Percentiles rank a stretch among this genome's conserved stretches.
phyloP scores from a whole-genome alignment of 306 rosid species.

The Trichosanthes cucumerina region DNA sequence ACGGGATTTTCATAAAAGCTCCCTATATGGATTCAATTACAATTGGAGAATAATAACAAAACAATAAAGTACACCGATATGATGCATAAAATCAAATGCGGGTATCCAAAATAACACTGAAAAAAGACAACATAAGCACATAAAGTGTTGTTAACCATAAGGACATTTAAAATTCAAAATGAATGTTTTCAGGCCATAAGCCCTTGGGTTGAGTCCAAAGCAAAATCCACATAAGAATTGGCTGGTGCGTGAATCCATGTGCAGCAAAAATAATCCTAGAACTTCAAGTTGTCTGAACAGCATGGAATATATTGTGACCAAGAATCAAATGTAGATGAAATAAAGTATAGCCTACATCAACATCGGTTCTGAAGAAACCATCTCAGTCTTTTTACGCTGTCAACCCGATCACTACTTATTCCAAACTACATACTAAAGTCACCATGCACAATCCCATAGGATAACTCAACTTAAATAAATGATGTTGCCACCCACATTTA shows the following conservation, averaged over 20 bases:
- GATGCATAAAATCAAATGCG: neutral
- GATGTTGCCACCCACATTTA: slow-evolving; percentile 21
- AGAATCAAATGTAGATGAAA: neutral
- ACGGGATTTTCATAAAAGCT: neutral
- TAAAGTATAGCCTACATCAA: slow-evolving; percentile 2
- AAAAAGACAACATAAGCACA: neutral
- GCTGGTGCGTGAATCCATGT: neutral
- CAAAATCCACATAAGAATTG: neutral
- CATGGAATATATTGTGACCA: neutral
- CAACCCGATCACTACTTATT: neutral
- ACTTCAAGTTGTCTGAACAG: neutral
- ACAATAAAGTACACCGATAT: neutral
- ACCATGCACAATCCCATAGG: slow-evolving; percentile 8
- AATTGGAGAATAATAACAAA: neutral
- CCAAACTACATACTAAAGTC: slow-evolving; percentile 2
- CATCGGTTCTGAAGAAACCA: neutral
- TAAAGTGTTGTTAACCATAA: neutral
- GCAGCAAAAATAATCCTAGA: neutral
- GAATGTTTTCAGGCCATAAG: neutral
- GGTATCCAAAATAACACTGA: neutral
- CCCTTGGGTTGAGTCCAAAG: neutral
- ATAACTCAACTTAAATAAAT: slow-evolving; percentile 13
- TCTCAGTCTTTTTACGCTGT: neutral
- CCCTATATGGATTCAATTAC: neutral
- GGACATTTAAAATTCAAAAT: neutral